Base-by-base conservation (phyloP, 495 filamentous ascomycete genomes). In the Darksidea phi region DNA sequence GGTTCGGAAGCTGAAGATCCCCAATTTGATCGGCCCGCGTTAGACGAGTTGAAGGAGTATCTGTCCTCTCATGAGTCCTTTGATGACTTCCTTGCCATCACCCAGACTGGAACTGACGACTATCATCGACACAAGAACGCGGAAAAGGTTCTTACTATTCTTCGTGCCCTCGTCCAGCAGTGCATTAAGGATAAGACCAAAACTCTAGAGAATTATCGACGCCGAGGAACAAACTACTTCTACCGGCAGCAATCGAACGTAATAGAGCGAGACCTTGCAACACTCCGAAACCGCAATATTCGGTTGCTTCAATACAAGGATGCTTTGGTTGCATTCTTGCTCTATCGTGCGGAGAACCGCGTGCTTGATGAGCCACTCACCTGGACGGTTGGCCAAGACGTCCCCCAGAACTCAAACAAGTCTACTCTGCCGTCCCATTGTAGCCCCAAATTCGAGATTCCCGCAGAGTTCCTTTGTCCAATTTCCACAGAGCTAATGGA, bases 401-500 rank as follows among this genome's bases (percentile, higher is more conserved):
- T 69, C 25, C 71, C 71, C n/a, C n/a, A n/a, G n/a, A n/a, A n/a
- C n/a, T n/a, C n/a, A n/a, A n/a, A n/a, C 23, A 66, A 34, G 47
- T 62, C 17, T 53, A 41, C 43, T 5, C 7, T 4, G 24, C 17
- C 20, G 13, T 21, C 23, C 8, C 12, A 23, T 18, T 6, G 45
- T 47, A 6, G 34, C 15, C 41, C 26, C 18, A 48, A 55, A 8
- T 69, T 47, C 38, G 43, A 49, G 5, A 57, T 67, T 10, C 59
- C 58, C 28, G 18, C n/a, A 45, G 58, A 57, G 42, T 62, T 48
- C 26, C n/a, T 54, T 2, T 73, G 71, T 37, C 70, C 71, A 17
- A 73, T 73, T 38, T 70, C 68, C 2, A 51, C 58, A 10, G 68
- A 70, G 11, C 28, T 69, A 20, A 63, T 73, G 61, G 38, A 63